These are phyloP conservation scores for Apiospora koreana DNA, from an alignment of 2,329 filamentous ascomycete genomes.

Conservation along the genomic window DNA sequence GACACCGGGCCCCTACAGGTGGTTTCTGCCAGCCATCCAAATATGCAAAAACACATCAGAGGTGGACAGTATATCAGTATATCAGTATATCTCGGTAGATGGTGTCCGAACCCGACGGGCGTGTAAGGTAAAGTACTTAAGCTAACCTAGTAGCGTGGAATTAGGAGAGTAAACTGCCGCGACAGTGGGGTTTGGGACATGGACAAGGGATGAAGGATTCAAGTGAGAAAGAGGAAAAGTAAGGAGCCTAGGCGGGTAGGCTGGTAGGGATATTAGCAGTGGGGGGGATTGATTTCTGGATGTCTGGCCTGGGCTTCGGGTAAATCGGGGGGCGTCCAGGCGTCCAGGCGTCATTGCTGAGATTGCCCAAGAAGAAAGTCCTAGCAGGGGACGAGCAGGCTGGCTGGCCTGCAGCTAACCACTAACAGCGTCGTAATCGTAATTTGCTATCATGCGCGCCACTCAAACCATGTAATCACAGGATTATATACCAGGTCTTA, in stretches of 20 bases:
- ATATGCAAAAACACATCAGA: not conserved
- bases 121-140: no score
- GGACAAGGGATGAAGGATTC: not conserved
- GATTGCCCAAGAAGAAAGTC: not conserved
- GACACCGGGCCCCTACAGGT: not conserved
- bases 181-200: not conserved
- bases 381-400: not conserved
- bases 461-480: not conserved
- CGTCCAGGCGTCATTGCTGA: not conserved
- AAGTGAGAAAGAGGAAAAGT: not conserved
- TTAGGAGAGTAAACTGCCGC: not conserved
- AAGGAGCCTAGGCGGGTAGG: not conserved
- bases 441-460: not conserved
- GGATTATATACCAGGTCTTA: not conserved
- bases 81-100: not conserved
- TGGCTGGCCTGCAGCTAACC: not conserved
- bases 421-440: not conserved
- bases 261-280: not conserved
- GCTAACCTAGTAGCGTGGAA: not conserved
- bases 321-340: not conserved
- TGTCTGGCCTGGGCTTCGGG: not conserved
- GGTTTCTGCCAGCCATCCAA: not conserved
- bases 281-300: no score
- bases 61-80: not conserved
- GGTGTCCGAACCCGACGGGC: not conserved